Evolutionary conservation across 768 basidiomycete genomes (phyloP).

Genomic region (Naganishia friedmannii): DNA sequence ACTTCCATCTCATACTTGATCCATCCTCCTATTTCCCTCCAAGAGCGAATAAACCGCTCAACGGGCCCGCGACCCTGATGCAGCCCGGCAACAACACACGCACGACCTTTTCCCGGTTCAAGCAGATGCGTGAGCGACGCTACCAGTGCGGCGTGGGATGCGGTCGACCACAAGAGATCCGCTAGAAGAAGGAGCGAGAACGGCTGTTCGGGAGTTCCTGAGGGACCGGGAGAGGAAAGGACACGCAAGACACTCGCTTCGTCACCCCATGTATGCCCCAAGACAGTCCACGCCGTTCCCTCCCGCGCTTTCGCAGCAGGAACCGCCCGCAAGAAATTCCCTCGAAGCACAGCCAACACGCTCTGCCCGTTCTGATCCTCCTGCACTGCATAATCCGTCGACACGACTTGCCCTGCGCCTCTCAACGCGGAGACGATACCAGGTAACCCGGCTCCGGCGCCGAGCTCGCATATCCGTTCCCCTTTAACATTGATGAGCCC

Average conservation of each 20-base stretch:
- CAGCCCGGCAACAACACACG: slow-evolving; percentile 45
- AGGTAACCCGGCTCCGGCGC: slow-evolving; percentile 48
- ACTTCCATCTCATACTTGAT: slow-evolving; percentile 36
- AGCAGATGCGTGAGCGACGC: slow-evolving; percentile 39
- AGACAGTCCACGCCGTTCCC: slow-evolving; percentile 35
- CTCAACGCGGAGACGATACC: slow-evolving; percentile 36
- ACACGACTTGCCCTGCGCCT: slow-evolving; percentile 33
- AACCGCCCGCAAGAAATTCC: slow-evolving; percentile 16
- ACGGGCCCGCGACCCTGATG: slow-evolving; percentile 49
- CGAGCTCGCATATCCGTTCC: slow-evolving; percentile 42
- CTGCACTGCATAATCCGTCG: slow-evolving; percentile 45
- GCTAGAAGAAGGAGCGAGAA: slow-evolving; percentile 48
- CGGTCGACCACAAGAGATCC: slow-evolving; percentile 48
- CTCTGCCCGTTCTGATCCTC: neutral
- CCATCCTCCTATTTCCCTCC: slow-evolving; percentile 28
- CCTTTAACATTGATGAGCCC: slow-evolving; percentile 23
- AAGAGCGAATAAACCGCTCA: slow-evolving; percentile 39
- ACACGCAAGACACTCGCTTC: slow-evolving; percentile 8
- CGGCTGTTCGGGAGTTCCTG: neutral
- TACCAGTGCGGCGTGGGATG: slow-evolving; percentile 41
- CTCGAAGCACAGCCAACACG: slow-evolving; percentile 22
- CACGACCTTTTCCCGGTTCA: slow-evolving; percentile 31
- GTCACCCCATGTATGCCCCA: slow-evolving; percentile 46
- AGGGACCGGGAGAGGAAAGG: slow-evolving; percentile 12
- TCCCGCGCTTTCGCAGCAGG: neutral